Conservation (phyloP, 2,329 filamentous ascomycete genomes). For the Zymoseptoria ardabiliae region DNA sequence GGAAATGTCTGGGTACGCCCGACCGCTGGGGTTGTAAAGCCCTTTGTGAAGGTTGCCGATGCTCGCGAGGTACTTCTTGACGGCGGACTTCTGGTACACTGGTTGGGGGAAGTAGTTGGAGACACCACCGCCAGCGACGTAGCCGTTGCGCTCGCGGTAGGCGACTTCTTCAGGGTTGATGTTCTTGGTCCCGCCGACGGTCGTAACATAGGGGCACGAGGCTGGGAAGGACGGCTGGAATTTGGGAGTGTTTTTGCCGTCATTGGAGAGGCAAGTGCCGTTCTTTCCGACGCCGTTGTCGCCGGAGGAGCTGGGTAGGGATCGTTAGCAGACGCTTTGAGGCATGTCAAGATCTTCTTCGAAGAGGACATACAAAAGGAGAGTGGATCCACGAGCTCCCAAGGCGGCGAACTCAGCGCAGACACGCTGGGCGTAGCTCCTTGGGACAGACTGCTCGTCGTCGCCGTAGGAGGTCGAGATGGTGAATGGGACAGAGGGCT, state of each 20-base stretch:
- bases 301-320: slow-evolving; percentile 42
- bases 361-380: slow-evolving; percentile 44
- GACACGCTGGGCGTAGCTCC: slow-evolving; percentile 51
- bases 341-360: neutral
- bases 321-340: neutral
- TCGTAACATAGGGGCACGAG: slow-evolving; percentile 41
- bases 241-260: slow-evolving; percentile 37
- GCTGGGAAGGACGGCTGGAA: slow-evolving; percentile 42
- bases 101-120: slow-evolving; percentile 38
- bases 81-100: slow-evolving; percentile 37
- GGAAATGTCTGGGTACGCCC: slow-evolving; percentile 41
- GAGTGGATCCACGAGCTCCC: slow-evolving; percentile 56
- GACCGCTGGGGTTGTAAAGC: slow-evolving; percentile 37
- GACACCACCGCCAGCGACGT: slow-evolving; percentile 38
- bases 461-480: slow-evolving; percentile 61
- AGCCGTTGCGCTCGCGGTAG: slow-evolving; percentile 33
- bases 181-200: slow-evolving; percentile 37
- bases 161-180: slow-evolving; percentile 36
- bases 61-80: slow-evolving; percentile 33
- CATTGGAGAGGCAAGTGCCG: slow-evolving; percentile 38
- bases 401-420: slow-evolving; percentile 59
- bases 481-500: slow-evolving; percentile 50
- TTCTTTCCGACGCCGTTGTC: slow-evolving; percentile 49
- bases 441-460: slow-evolving; percentile 55
- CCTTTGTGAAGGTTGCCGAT: slow-evolving; percentile 35